Percentiles rank a stretch among this genome's conserved stretches.
phyloP scores from a whole-genome alignment of 2,329 filamentous ascomycete species.

The Fonsecaea nubica region DNA sequence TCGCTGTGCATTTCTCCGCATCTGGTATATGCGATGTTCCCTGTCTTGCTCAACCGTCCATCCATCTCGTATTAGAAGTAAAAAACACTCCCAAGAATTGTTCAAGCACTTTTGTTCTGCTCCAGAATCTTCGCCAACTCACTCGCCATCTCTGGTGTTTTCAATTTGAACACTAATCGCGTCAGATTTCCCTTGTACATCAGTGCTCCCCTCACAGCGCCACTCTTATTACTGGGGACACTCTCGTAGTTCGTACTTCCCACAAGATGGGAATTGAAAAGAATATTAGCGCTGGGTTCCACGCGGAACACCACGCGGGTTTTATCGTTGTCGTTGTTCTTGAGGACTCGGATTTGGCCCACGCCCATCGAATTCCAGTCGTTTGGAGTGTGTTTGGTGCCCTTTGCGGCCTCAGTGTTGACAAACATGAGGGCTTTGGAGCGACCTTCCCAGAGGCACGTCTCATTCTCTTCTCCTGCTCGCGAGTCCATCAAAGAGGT shows the following conservation, averaged over 20 bases:
- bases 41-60: constrained; percentile 2
- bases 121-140: constrained; percentile 36
- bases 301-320: constrained; percentile 74
- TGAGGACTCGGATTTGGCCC: constrained; percentile 74
- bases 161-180: constrained; percentile 40
- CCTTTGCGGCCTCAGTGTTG: constrained; percentile 51
- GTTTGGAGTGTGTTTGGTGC: constrained; percentile 50
- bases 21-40: constrained; percentile 21
- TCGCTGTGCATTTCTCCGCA: constrained; percentile 28
- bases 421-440: constrained; percentile 72
- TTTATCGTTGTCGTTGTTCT: constrained; percentile 71
- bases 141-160: constrained; percentile 34
- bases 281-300: constrained; percentile 75
- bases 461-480: constrained; percentile 75
- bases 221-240: constrained; percentile 32
- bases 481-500: constrained; percentile 71
- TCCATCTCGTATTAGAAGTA: not conserved
- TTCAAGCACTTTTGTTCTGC: constrained; percentile 36
- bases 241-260: constrained; percentile 62
- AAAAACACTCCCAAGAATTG: not conserved
- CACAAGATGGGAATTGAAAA: constrained; percentile 72
- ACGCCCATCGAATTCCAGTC: constrained; percentile 73
- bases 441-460: constrained; percentile 71
- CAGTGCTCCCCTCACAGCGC: constrained; percentile 37
- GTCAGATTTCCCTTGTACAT: constrained; percentile 34